phyloP scores from a whole-genome alignment of 1,284 basidiomycete genomes.

The Malassezia nana region DNA sequence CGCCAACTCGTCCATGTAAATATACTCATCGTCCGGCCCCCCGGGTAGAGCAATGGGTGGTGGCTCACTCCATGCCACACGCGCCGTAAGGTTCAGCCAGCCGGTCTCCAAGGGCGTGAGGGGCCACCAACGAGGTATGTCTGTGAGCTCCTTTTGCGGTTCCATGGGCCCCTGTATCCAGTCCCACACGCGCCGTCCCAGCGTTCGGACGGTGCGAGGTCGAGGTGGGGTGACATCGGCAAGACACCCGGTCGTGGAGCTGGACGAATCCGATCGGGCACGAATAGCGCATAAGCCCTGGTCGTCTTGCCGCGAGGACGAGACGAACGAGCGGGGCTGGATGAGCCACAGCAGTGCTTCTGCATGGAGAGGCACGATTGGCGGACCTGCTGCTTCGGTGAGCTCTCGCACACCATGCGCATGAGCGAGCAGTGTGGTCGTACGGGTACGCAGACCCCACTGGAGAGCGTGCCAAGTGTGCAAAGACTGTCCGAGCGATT shows the following conservation, averaged over 20 bases:
- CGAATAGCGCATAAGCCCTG: no score
- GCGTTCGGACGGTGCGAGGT: background rate
- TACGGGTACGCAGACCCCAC: background rate
- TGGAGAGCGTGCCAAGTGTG: slow-evolving; percentile 20
- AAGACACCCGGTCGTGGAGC: background rate
- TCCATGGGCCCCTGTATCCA: background rate
- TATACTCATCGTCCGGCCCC: background rate
- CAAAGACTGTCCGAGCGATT: slow-evolving; percentile 4
- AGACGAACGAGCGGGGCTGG: slow-evolving; percentile 9
- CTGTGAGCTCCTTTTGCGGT: background rate
- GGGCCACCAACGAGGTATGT: slow-evolving; percentile 34
- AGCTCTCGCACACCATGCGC: slow-evolving; percentile 12
- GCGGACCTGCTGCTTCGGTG: background rate
- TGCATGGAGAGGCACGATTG: background rate
- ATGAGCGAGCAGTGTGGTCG: slow-evolving; percentile 12
- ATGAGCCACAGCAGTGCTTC: slow-evolving; percentile 10
- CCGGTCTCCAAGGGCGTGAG: slow-evolving; percentile 22
- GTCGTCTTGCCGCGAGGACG: slow-evolving; percentile 10
- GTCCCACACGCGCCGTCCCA: background rate
- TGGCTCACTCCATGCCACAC: slow-evolving; percentile 4
- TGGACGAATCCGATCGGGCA: slow-evolving; percentile 1
- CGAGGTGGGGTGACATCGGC: background rate
- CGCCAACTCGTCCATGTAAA: background rate
- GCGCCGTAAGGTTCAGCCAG: slow-evolving; percentile 17
- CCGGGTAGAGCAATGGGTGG: background rate